phyloP scores from a whole-genome alignment of 2,329 filamentous ascomycete species.

The Aspergillus terreus region DNA sequence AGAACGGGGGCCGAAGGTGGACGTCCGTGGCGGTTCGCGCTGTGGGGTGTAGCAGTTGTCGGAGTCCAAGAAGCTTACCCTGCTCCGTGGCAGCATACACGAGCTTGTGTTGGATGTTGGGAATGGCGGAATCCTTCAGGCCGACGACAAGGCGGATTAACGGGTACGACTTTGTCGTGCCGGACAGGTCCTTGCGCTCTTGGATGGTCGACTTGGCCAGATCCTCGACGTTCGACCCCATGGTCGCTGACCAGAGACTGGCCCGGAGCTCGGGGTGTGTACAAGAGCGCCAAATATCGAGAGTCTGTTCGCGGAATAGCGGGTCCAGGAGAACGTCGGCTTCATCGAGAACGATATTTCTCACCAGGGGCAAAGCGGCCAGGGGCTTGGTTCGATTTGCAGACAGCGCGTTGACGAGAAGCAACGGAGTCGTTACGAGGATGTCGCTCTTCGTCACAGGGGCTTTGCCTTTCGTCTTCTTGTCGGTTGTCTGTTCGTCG shows the following conservation, averaged over 20 bases:
- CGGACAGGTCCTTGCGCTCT: conserved; percentile 41
- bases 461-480: conserved; percentile 30
- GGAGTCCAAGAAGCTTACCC: conserved; percentile 86
- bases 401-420: conserved; percentile 70
- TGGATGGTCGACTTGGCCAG: conserved; percentile 67
- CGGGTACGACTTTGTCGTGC: conserved; percentile 34
- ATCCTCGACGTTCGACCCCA: conserved; percentile 87
- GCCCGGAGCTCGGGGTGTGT: conserved; percentile 65
- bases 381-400: conserved; percentile 43
- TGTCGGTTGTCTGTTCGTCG: conserved; percentile 21
- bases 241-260: conserved; percentile 93
- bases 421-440: conserved; percentile 73
- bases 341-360: conserved; percentile 80
- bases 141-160: conserved; percentile 87
- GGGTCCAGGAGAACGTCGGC: conserved; percentile 91
- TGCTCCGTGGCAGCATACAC: conserved; percentile 89
- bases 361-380: conserved; percentile 61
- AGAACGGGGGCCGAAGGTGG: conserved; percentile 75
- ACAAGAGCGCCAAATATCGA: conserved; percentile 79
- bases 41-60: conserved; percentile 80
- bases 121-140: conserved; percentile 90
- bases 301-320: conserved; percentile 83
- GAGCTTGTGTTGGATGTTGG: conserved; percentile 84
- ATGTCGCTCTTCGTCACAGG: conserved; percentile 70
- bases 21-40: conserved; percentile 46